Base-by-base conservation (phyloP, 2,329 filamentous ascomycete species). In the Sporothrix euskadiensis region DNA sequence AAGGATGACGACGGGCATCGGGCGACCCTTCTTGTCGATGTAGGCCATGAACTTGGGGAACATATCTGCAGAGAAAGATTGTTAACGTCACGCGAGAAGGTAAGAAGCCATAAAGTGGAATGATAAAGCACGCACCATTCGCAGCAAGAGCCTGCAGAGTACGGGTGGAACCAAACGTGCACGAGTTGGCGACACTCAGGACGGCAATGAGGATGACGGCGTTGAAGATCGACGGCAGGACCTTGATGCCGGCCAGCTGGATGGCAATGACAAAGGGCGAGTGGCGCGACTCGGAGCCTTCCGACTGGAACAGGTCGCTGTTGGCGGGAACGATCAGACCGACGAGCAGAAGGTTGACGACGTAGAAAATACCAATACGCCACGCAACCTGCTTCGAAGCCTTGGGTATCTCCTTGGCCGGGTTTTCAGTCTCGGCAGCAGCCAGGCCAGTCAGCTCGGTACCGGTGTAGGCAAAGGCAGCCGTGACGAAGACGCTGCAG, bases 1-100 rank as follows among this genome's bases (percentile, higher is more conserved):
- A 19, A 52, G 84, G 69, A 89, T 77, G 57, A 81, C 74, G 59
- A 90, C 84, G 70, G 86, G 86, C 76, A 89, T 80, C 0, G 89
- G 89, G 14, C 89, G 88, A 39, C 89, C 89, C 47, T 84, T 80
- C 75, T 85, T 86, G 79, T 91, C 89, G 75, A 91, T 86, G 78
- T 90, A 89, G 39, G 85, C 83, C 47, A 91, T 83, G 77, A 88
- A 82, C 74, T 81, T 83, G 16, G 89, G 89, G 0, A 86, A 88
- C 83, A 85, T 85, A 2, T n/a, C 47, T 52, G 16, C 2, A 52
- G 14, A 52, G 14, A 12, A 52, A n/a, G 47, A 16, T 52, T 52
- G 16, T 52, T 52, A 52, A 14, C 19, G 47, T 19, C 47, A 49
- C 47, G 47, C 47, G 47, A 49, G 4, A 49, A 49, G 47, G 47